Conservation (phyloP, 2,329 filamentous ascomycete species). For the Stagonosporopsis tanaceti region DNA sequence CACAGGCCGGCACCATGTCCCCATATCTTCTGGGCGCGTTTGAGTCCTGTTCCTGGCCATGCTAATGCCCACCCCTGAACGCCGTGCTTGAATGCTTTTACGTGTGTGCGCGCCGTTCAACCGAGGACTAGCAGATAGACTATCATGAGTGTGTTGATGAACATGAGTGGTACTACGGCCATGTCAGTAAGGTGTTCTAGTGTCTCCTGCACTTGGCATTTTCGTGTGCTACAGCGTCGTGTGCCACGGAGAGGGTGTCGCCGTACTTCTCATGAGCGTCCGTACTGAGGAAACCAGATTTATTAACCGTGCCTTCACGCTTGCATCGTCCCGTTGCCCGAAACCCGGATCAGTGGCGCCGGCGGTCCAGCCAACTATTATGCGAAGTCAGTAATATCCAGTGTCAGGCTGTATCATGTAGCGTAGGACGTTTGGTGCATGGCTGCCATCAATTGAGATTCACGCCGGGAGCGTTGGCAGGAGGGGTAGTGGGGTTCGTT, state of each 20-base stretch:
- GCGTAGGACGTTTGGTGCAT: background rate
- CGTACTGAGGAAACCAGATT: slow-evolving; percentile 90
- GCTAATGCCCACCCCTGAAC: background rate
- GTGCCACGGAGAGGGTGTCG: background rate
- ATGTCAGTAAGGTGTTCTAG: slow-evolving; percentile 18
- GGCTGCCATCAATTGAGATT: background rate
- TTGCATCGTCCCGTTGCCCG: slow-evolving; percentile 73
- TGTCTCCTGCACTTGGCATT: background rate
- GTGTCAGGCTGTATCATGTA: background rate
- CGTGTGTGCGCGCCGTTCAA: slow-evolving; percentile 27
- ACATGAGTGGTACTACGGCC: slow-evolving; percentile 48
- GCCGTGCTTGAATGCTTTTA: background rate
- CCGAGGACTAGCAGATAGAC: slow-evolving; percentile 49
- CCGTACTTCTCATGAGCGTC: slow-evolving; percentile 90
- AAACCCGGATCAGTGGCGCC: slow-evolving; percentile 75
- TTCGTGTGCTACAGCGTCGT: background rate
- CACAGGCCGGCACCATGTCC: background rate
- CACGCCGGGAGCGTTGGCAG: too few species aligned
- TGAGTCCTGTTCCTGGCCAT: background rate
- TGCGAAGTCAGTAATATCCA: background rate
- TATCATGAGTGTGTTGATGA: slow-evolving; percentile 51
- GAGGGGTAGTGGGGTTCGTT: slow-evolving; percentile 5
- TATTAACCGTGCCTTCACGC: slow-evolving; percentile 85
- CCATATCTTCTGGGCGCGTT: background rate
- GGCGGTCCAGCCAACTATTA: slow-evolving; percentile 78